phyloP scores from a whole-genome alignment of 1,284 basidiomycete species.

The Irpex rosettiformis region DNA sequence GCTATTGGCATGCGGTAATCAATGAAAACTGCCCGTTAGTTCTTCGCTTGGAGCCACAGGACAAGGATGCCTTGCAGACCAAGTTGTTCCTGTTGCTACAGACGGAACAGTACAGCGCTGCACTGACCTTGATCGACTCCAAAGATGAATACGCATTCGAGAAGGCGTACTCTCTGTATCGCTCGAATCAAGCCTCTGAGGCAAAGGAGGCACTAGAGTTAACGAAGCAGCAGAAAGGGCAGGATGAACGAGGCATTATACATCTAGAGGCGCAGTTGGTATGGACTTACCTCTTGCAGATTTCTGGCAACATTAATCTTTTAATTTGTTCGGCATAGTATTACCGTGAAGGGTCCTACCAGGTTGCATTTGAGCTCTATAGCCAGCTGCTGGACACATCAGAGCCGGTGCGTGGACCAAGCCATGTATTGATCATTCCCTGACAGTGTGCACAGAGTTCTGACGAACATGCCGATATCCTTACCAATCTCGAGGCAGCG shows the following conservation, averaged over 20 bases:
- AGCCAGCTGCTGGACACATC: conserved; percentile 74
- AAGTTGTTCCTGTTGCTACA: conserved; percentile 83
- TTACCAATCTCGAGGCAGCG: conserved; percentile 77
- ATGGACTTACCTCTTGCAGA: conserved; percentile 27
- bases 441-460: conserved; percentile 48
- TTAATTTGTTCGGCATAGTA: conserved; percentile 37
- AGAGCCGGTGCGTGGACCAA: conserved; percentile 51
- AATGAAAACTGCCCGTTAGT: conserved; percentile 42
- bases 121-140: conserved; percentile 51
- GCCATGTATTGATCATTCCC: conserved; percentile 3
- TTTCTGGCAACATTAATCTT: background rate
- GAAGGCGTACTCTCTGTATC: conserved; percentile 78
- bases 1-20: background rate
- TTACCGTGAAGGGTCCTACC: conserved; percentile 77
- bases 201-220: conserved; percentile 51
- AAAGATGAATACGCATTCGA: conserved; percentile 53
- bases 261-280: conserved; percentile 87
- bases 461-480: conserved; percentile 84
- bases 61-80: conserved; percentile 71
- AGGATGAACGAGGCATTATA: conserved; percentile 58
- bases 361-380: conserved; percentile 71
- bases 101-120: conserved; percentile 70
- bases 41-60: conserved; percentile 61
- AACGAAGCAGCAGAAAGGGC: conserved; percentile 42
- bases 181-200: conserved; percentile 70